Percentiles rank a stretch among this genome's conserved stretches.
phyloP scores from a whole-genome alignment of 176 grass and related monocot species.

The Ensete ventricosum region DNA sequence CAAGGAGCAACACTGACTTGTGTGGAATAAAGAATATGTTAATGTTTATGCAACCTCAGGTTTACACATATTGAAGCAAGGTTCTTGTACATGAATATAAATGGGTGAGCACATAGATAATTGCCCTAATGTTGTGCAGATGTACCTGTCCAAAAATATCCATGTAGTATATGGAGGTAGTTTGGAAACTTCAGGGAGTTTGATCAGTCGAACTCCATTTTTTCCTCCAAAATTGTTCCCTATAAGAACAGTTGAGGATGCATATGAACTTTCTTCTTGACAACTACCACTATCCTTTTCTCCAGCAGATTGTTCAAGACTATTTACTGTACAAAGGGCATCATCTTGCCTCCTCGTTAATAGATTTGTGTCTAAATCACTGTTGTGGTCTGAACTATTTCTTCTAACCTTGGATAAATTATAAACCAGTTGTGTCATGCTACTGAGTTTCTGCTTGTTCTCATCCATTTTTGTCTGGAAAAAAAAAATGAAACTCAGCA shows the following conservation, averaged over 20 bases:
- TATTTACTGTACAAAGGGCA: slow-evolving; percentile 40
- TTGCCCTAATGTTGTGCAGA: slow-evolving; percentile 7
- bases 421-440: slow-evolving; percentile 42
- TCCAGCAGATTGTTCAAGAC: slow-evolving; percentile 38
- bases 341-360: slow-evolving; percentile 73
- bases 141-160: slow-evolving; percentile 84
- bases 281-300: slow-evolving; percentile 49
- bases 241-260: slow-evolving; percentile 37
- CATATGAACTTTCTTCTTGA: slow-evolving; percentile 58
- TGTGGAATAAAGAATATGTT: not conserved
- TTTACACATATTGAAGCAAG: not conserved
- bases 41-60: not conserved
- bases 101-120: slow-evolving; percentile 8
- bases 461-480: slow-evolving; percentile 68
- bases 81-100: too few species aligned
- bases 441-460: slow-evolving; percentile 61
- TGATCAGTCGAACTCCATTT: slow-evolving; percentile 49
- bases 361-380: slow-evolving; percentile 47
- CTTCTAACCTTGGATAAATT: slow-evolving; percentile 52
- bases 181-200: slow-evolving; percentile 49
- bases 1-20: not conserved
- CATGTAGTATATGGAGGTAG: slow-evolving; percentile 81
- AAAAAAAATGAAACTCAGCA: slow-evolving; percentile 3
- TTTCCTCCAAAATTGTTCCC: slow-evolving; percentile 47
- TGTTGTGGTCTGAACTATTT: slow-evolving; percentile 38